These are phyloP conservation scores for Sporothrix dimorphospora DNA, from an alignment of 2,329 filamentous ascomycete genomes.

Conservation along the genomic window DNA sequence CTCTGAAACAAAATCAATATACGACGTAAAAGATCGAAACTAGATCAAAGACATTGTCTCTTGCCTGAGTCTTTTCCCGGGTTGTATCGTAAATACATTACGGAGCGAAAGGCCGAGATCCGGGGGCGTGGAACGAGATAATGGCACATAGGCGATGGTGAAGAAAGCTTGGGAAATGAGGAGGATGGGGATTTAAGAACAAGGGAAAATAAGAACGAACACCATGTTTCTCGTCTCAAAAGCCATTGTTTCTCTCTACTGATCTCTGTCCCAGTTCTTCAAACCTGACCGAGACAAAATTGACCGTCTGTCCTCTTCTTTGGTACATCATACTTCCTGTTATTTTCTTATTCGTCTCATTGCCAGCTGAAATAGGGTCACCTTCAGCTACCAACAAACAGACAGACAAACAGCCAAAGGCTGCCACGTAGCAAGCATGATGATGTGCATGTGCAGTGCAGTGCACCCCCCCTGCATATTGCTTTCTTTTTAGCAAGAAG, in stretches of 20 bases:
- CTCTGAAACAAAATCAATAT: too few species aligned
- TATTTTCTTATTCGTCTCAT: not conserved
- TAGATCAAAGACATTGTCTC: not conserved
- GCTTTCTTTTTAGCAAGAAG: not conserved
- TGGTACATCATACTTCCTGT: not conserved
- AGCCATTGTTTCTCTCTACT: not conserved
- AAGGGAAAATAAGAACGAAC: not conserved
- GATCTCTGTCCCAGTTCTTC: too few species aligned
- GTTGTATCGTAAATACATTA: too few species aligned
- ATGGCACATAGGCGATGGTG: too few species aligned
- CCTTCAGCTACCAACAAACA: not conserved
- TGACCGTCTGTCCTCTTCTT: too few species aligned
- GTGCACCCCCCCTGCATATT: not conserved
- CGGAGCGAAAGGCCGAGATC: too few species aligned
- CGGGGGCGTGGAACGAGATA: not conserved
- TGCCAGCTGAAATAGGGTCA: not conserved
- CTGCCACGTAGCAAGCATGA: not conserved
- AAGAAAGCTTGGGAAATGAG: too few species aligned
- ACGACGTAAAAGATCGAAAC: not conserved
- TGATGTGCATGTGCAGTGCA: not conserved
- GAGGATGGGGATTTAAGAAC: too few species aligned
- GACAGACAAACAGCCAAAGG: too few species aligned
- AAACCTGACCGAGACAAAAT: too few species aligned
- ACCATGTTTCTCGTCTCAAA: not conserved
- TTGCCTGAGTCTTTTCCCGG: not conserved